Evolutionary conservation across 176 grass and related monocot genomes (phyloP).

Genomic region (Musa troglodytarum): DNA sequence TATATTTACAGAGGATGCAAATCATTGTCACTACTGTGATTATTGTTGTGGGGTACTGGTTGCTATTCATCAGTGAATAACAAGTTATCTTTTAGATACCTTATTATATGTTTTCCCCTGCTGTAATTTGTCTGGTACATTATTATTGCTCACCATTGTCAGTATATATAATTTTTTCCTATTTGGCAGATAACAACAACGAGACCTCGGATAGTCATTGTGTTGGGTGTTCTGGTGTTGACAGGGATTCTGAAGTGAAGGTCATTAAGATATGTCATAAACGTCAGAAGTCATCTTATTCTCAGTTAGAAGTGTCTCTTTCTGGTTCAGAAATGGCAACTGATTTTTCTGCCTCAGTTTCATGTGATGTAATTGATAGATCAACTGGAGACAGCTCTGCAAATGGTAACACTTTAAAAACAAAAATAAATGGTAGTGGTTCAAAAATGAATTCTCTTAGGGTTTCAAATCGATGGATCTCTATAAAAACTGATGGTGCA

Average conservation of each 20-base stretch:
- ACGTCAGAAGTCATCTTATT: conserved; percentile 36
- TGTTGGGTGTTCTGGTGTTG: conserved; percentile 23
- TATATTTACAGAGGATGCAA: no score
- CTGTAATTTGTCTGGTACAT: neutral
- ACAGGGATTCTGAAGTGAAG: conserved; percentile 19
- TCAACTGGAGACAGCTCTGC: conserved; percentile 40
- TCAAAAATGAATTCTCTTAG: conserved; percentile 43
- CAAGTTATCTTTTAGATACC: neutral
- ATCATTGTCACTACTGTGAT: no score
- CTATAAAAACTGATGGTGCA: conserved; percentile 46
- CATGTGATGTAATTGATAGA: conserved; percentile 39
- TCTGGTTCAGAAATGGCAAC: conserved; percentile 19
- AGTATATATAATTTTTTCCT: conserved; percentile 8
- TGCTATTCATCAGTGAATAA: no score
- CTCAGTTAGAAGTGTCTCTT: conserved; percentile 46
- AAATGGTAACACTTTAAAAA: conserved; percentile 42
- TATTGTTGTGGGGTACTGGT: no score
- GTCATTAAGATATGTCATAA: conserved; percentile 31
- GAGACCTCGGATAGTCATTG: conserved; percentile 33
- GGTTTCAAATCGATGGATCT: conserved; percentile 57
- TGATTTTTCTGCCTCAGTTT: conserved; percentile 40
- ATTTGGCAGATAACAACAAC: conserved; percentile 29
- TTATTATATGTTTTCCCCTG: neutral
- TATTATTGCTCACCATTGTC: neutral
- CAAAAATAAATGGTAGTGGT: conserved; percentile 41